A percentile compares a stretch with the other conserved stretches of the same genome.
phyloP scores from a whole-genome alignment of 2,329 filamentous ascomycete species.

The Pezicula carpinea region DNA sequence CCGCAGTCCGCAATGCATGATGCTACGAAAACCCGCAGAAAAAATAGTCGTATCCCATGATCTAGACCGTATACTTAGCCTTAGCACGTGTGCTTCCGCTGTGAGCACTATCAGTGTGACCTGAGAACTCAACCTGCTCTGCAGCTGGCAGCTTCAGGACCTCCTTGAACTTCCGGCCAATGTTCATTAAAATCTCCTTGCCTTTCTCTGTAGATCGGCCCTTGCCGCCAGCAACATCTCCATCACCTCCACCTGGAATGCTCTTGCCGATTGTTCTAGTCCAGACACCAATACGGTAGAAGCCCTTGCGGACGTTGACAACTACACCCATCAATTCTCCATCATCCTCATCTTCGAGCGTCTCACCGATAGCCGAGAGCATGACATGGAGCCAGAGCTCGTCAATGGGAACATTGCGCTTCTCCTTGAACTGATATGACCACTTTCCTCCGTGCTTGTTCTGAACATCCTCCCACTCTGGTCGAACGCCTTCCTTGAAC shows the following conservation, averaged over 20 bases:
- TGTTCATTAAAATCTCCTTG: conserved; percentile 75
- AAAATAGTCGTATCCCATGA: neutral
- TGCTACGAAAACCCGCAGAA: conserved; percentile 10
- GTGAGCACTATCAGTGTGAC: conserved; percentile 91
- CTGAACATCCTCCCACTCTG: conserved; percentile 97
- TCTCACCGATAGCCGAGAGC: conserved; percentile 95
- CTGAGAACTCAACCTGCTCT: conserved; percentile 89
- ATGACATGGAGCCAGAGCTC: conserved; percentile 96
- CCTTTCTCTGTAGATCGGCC: conserved; percentile 76
- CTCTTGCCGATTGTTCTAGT: conserved; percentile 88
- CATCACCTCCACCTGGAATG: conserved; percentile 70
- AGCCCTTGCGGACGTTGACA: conserved; percentile 96
- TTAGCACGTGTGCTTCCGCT: conserved; percentile 92
- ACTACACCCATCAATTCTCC: conserved; percentile 99
- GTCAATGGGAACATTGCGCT: conserved; percentile 86
- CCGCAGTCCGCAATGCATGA: conserved; percentile 13
- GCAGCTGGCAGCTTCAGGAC: conserved; percentile 72
- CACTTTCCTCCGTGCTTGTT: conserved; percentile 99
- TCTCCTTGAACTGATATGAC: conserved; percentile 98
- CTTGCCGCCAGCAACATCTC: conserved; percentile 70
- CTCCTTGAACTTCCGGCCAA: conserved; percentile 90
- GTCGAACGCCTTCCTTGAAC: conserved; percentile 95
- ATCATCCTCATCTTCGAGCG: conserved; percentile 92
- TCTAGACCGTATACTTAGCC: conserved; percentile 83
- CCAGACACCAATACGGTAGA: conserved; percentile 97